Base-by-base conservation (phyloP, 495 filamentous ascomycete genomes). In the Chaetomium tenue region DNA sequence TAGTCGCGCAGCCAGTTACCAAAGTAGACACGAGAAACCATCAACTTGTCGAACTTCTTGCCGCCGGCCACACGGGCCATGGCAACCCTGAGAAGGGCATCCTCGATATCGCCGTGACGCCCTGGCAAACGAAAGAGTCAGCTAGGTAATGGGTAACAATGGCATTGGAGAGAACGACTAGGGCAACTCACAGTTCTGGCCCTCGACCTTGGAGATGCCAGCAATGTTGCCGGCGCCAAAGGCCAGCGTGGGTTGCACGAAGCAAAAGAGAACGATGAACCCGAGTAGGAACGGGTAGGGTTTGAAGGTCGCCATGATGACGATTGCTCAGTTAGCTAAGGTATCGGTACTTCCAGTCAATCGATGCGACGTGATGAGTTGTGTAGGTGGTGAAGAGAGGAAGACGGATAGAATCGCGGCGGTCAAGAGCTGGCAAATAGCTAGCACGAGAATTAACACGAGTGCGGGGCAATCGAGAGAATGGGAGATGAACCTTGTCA, bases 91-190 rank as follows among this genome's bases (percentile, higher is more conserved):
- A 96, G 84, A 22, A 96, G 83, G 37, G 88, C 85, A 81, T 97
- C 92, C 83, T 96, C 92, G 71, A 97, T 94, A 75, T 98, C 93
- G 63, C 92, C 92, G 87, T 97, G 92, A 53, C 92, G 91, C 90
- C 91, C 81, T 84, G 60, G 44, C 20, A 58, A 16, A 15, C 1
- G 47, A 12, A 50, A 39, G 64, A 26, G 68, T 65, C 46, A 63
- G 51, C 51, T 37, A 3, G 33, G 22, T 4, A 54, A n/a, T 56
- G 53, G 28, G 26, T 15, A 6, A 7, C 28, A 0, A 37, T 55
- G 7, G 28, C 33, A 3, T 5, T 20, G 4, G 26, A 37, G 52
- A 20, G 11, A 30, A 18, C 2, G 7, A n/a, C 12, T 22, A 28
- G n/a, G 26, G 3, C n/a, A n/a, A 30, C 71, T 66, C 67, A 85